phyloP scores from a whole-genome alignment of 352 stramenopile species.

The Globisporangium sylvaticum region DNA sequence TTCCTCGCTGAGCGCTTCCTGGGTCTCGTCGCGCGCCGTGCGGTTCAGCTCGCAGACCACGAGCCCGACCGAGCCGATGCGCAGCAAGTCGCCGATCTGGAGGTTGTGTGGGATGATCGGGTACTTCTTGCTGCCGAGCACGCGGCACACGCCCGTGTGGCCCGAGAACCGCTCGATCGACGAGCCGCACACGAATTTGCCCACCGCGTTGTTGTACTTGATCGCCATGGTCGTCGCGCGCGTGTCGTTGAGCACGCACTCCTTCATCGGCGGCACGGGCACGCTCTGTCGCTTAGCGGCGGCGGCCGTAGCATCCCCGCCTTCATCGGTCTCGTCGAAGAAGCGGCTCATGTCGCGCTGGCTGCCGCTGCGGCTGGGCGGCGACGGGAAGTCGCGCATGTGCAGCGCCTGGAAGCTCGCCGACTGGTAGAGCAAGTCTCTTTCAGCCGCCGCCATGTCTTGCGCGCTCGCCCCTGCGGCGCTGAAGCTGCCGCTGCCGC shows the following conservation, averaged over 20 bases:
- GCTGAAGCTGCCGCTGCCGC: background rate
- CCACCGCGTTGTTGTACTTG: conserved; percentile 58
- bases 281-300: conserved; percentile 2
- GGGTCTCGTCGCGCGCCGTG: conserved; percentile 53
- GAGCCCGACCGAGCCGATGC: conserved; percentile 90
- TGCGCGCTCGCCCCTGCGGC: background rate
- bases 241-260: conserved; percentile 82
- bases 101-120: conserved; percentile 71
- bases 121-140: conserved; percentile 88
- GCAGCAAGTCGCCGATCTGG: conserved; percentile 76
- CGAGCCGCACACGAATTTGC: conserved; percentile 80
- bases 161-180: conserved; percentile 89
- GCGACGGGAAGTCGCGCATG: conserved; percentile 46
- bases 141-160: conserved; percentile 88
- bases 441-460: conserved; percentile 22
- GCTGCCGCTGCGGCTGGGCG: conserved; percentile 9
- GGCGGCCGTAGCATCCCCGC: background rate
- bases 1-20: conserved; percentile 75
- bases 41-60: conserved; percentile 90
- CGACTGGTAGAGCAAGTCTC: conserved; percentile 33
- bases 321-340: conserved; percentile 8
- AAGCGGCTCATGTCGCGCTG: conserved; percentile 12
- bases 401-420: conserved; percentile 53
- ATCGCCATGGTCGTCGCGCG: conserved; percentile 71
- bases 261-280: conserved; percentile 52